phyloP scores from a whole-genome alignment of 78 protist species.

The Protostelium mycophagum region DNA sequence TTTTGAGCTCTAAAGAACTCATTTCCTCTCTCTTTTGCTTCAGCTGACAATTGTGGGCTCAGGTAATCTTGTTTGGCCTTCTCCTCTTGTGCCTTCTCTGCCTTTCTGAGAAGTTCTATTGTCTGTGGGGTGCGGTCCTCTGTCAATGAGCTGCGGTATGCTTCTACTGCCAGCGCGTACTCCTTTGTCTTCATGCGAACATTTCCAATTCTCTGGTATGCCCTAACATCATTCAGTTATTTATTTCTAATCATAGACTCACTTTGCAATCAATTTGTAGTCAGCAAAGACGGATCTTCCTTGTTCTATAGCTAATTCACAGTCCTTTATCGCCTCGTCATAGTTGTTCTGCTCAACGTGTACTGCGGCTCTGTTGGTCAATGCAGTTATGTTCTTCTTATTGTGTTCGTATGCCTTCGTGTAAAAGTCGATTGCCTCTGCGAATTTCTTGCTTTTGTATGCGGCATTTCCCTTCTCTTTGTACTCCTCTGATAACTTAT shows the following conservation, averaged over 20 bases:
- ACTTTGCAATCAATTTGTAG: conserved; percentile 50
- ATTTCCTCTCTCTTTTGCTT: conserved; percentile 78
- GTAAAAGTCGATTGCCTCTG: conserved; percentile 63
- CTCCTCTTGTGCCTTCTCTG: conserved; percentile 55
- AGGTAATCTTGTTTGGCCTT: conserved; percentile 59
- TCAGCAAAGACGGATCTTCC: conserved; percentile 59
- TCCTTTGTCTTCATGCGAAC: conserved; percentile 15
- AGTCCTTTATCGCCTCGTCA: conserved; percentile 31
- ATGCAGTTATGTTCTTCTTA: conserved; percentile 48
- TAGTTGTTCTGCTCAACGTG: conserved; percentile 52
- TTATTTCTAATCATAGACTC: conserved; percentile 11
- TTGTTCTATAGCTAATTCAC: conserved; percentile 60
- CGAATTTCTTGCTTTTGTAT: conserved; percentile 71
- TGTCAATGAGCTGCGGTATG: conserved; percentile 50
- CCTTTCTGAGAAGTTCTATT: conserved; percentile 34
- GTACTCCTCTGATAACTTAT: conserved; percentile 42
- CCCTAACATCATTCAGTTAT: neutral
- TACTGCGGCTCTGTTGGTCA: conserved; percentile 77
- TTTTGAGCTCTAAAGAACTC: conserved; percentile 72
- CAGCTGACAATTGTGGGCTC: conserved; percentile 39
- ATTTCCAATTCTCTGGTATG: conserved; percentile 63
- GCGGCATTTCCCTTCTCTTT: conserved; percentile 63
- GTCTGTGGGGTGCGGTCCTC: conserved; percentile 72
- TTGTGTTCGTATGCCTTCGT: conserved; percentile 52
- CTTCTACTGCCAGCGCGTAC: conserved; percentile 56